Evolutionary conservation across 176 grass and related monocot species (phyloP).

Genomic region (Eleusine indica): DNA sequence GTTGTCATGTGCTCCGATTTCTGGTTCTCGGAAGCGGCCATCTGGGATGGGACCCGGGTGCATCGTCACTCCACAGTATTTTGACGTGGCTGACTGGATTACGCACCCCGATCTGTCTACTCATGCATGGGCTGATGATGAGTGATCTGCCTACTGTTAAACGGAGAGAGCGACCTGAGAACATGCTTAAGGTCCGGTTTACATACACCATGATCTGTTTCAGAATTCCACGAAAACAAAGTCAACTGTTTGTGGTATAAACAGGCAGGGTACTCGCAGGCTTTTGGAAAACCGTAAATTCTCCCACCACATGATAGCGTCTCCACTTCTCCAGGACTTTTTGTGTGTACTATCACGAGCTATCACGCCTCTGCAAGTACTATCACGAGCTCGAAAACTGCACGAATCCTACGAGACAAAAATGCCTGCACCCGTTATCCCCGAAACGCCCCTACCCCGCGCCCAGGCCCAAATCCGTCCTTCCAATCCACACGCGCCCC

Average conservation of each 20-base stretch:
- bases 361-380: neutral
- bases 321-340: neutral
- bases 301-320: neutral
- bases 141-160: neutral
- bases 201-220: neutral
- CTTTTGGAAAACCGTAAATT: neutral
- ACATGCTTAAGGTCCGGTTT: neutral
- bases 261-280: neutral
- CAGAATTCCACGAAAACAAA: neutral
- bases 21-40: neutral
- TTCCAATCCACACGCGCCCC: constrained; percentile 13
- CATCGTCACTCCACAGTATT: neutral
- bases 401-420: constrained; percentile 2
- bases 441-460: neutral
- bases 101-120: neutral
- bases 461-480: constrained; percentile 48
- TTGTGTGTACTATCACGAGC: neutral
- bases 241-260: neutral
- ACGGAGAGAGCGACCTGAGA: neutral
- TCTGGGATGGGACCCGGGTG: neutral
- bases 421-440: constrained; percentile 1
- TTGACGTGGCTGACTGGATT: constrained; percentile 21
- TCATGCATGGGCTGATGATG: neutral
- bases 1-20: neutral
- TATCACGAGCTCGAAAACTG: neutral